phyloP scores from a whole-genome alignment of 495 filamentous ascomycete genomes.

The Xylaria nigripes region DNA sequence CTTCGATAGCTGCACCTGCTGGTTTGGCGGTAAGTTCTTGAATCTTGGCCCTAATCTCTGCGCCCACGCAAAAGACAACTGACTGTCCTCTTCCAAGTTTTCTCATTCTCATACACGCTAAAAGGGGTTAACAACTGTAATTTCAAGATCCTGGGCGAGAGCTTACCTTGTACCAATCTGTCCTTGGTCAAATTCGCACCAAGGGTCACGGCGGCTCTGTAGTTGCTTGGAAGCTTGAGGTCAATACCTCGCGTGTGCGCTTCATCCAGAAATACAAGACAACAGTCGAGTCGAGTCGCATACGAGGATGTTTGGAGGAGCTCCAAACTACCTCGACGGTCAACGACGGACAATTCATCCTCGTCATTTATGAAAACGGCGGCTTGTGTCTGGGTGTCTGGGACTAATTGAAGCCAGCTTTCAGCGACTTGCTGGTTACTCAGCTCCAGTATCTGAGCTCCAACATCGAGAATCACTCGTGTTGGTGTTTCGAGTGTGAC shows the following conservation, averaged over 20 bases:
- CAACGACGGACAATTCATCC: constrained; percentile 42
- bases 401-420: constrained; percentile 34
- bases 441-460: constrained; percentile 62
- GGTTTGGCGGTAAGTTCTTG: neutral
- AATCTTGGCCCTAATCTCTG: constrained; percentile 44
- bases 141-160: neutral
- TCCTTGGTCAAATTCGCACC: constrained; percentile 65
- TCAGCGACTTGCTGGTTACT: constrained; percentile 48
- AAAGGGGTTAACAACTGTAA: neutral
- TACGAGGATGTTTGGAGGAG: constrained; percentile 54
- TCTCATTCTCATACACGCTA: constrained; percentile 62
- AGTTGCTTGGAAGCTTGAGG: constrained; percentile 51
- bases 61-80: constrained; percentile 48
- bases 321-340: constrained; percentile 38
- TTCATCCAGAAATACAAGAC: constrained; percentile 67
- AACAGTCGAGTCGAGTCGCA: constrained; percentile 48
- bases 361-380: constrained; percentile 48
- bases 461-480: constrained; percentile 63
- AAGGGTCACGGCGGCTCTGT: constrained; percentile 61
- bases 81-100: constrained; percentile 55
- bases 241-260: constrained; percentile 71
- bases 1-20: constrained; percentile 14
- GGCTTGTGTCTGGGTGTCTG: constrained; percentile 29
- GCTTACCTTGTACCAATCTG: constrained; percentile 62
- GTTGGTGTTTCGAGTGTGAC: constrained; percentile 30